Evolutionary conservation across 106 monocot genomes (phyloP).

Genomic region (Amphibolis antarctica): DNA sequence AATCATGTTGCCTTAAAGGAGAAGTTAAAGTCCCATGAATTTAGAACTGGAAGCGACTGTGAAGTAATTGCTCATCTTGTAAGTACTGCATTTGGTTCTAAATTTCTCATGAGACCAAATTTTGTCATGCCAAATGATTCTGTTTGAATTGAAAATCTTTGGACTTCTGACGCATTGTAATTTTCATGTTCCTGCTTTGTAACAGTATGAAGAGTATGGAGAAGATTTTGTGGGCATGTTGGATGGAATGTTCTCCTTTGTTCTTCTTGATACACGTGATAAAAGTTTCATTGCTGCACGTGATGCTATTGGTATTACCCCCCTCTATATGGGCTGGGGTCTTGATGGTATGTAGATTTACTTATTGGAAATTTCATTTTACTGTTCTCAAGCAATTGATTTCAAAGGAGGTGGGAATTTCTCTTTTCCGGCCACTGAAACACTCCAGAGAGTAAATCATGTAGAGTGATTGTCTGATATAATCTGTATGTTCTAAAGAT

Average conservation of each 20-base stretch:
- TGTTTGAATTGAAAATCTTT: background rate
- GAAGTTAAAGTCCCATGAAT: constrained; percentile 20
- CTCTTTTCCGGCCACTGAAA: too few relatives aligned
- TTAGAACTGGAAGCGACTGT: constrained; percentile 8
- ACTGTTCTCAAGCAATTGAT: background rate
- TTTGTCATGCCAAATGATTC: background rate
- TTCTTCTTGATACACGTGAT: constrained; percentile 22
- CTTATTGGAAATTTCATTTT: background rate
- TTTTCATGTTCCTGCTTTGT: background rate
- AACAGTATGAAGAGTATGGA: constrained; percentile 31
- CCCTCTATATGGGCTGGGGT: constrained; percentile 30
- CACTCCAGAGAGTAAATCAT: too few relatives aligned
- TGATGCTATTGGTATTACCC: constrained; percentile 28
- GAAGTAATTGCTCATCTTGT: constrained; percentile 28
- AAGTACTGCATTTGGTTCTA: constrained; percentile 2
- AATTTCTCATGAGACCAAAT: background rate
- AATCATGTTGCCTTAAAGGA: constrained; percentile 17
- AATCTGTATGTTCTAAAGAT: too few relatives aligned
- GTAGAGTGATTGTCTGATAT: too few relatives aligned
- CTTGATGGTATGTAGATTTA: background rate
- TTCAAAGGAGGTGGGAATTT: background rate
- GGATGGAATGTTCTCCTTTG: constrained; percentile 31
- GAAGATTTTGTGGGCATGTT: constrained; percentile 27
- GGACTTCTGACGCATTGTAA: background rate
- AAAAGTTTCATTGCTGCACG: constrained; percentile 31